These are phyloP conservation scores for Epichloe uncinata DNA, from an alignment of 2,329 filamentous ascomycete genomes.

Conservation along the genomic window DNA sequence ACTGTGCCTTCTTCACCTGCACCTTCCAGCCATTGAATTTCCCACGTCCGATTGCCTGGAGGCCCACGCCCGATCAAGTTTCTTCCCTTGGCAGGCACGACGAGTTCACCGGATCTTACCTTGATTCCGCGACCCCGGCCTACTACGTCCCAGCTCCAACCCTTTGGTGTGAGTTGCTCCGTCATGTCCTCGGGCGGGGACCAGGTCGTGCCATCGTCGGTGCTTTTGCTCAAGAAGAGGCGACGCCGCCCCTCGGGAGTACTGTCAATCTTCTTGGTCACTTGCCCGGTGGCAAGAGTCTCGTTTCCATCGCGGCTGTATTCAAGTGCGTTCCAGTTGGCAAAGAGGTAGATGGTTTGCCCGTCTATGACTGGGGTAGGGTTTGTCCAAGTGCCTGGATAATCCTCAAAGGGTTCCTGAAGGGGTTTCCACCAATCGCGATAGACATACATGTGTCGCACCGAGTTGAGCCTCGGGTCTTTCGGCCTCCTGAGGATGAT, in stretches of 20 bases:
- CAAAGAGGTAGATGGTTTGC: slow-evolving; percentile 18
- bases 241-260: slow-evolving; percentile 13
- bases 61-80: slow-evolving; percentile 12
- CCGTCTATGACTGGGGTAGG: slow-evolving; percentile 17
- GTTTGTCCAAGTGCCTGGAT: slow-evolving; percentile 17
- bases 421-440: slow-evolving; percentile 10
- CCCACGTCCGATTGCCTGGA: slow-evolving; percentile 11
- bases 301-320: slow-evolving; percentile 15
- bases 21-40: slow-evolving; percentile 4
- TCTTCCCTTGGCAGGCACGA: slow-evolving; percentile 11
- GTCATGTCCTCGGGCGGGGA: slow-evolving; percentile 12
- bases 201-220: slow-evolving; percentile 14
- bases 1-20: slow-evolving; percentile 10
- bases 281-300: slow-evolving; percentile 10
- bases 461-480: fast-evolving
- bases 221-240: slow-evolving; percentile 12
- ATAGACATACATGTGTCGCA: no score
- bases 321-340: slow-evolving; percentile 15
- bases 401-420: slow-evolving; percentile 12
- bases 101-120: slow-evolving; percentile 9
- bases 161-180: slow-evolving; percentile 9
- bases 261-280: slow-evolving; percentile 10
- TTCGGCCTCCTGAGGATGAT: slow-evolving; percentile 13
- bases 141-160: slow-evolving; percentile 11
- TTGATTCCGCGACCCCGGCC: slow-evolving; percentile 13